phyloP scores from a whole-genome alignment of 2,329 filamentous ascomycete species.

The Aureobasidium namibiae region DNA sequence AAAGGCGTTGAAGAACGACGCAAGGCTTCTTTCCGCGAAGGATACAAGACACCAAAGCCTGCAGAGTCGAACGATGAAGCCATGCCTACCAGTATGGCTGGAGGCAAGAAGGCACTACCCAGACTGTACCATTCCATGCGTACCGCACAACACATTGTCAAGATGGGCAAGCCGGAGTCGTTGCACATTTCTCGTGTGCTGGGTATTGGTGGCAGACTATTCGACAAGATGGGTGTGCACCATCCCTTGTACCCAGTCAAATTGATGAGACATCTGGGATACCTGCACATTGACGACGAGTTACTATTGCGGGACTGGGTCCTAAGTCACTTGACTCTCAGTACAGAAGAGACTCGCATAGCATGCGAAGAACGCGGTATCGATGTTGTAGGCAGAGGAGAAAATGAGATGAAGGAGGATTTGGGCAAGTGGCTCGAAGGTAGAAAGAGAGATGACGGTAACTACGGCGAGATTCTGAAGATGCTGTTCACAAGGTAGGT shows the following conservation, averaged over 20 bases:
- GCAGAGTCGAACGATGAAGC: slow-evolving; percentile 37
- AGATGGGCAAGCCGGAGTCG: slow-evolving; percentile 25
- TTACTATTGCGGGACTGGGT: slow-evolving; percentile 44
- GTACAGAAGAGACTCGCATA: slow-evolving; percentile 28
- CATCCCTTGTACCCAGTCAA: slow-evolving; percentile 46
- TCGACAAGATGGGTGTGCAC: slow-evolving; percentile 38
- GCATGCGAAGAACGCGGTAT: slow-evolving; percentile 29
- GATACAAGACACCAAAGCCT: not conserved
- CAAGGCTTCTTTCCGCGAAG: slow-evolving; percentile 3
- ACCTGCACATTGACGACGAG: slow-evolving; percentile 62
- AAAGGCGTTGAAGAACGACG: slow-evolving; percentile 33
- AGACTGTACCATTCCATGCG: not conserved
- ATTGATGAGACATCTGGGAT: slow-evolving; percentile 49
- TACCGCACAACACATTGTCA: not conserved
- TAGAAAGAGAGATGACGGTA: slow-evolving; percentile 30
- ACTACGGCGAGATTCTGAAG: slow-evolving; percentile 21
- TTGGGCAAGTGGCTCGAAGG: slow-evolving; percentile 34
- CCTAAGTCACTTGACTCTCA: slow-evolving; percentile 49
- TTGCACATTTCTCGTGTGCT: slow-evolving; percentile 34
- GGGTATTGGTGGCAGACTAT: slow-evolving; percentile 30
- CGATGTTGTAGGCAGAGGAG: slow-evolving; percentile 23
- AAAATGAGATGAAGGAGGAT: slow-evolving; percentile 21
- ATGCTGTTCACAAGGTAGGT: slow-evolving; percentile 30
- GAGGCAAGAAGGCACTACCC: slow-evolving; percentile 21
- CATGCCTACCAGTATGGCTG: slow-evolving; percentile 37